Evolutionary conservation across 2,329 filamentous ascomycete species (phyloP).

Genomic region (Diaporthe velutina): DNA sequence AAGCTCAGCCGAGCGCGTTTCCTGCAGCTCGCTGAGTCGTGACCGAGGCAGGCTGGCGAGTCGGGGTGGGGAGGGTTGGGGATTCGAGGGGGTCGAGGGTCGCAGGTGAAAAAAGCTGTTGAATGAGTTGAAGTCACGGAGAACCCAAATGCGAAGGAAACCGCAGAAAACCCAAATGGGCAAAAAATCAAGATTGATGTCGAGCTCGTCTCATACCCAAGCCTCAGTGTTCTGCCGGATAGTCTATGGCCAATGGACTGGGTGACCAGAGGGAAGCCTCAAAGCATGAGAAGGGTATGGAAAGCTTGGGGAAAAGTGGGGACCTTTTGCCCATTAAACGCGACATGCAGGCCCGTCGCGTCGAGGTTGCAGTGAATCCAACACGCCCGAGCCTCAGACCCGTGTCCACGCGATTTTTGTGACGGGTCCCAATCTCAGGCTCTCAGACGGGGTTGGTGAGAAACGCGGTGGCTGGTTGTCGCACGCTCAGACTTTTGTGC

Average conservation of each 20-base stretch:
- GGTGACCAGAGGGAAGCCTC: conserved; percentile 22
- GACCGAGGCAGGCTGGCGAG: conserved; percentile 10
- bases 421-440: conserved; percentile 12
- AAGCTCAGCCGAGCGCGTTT: conserved; percentile 21
- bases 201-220: background rate
- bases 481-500: background rate
- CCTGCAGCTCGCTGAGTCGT: conserved; percentile 27
- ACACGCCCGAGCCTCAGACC: conserved; percentile 25
- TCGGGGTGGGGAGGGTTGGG: conserved; percentile 14
- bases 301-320: conserved; percentile 21
- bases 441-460: background rate
- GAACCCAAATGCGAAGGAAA: background rate
- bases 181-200: background rate
- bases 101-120: background rate
- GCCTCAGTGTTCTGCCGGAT: conserved; percentile 9
- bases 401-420: conserved; percentile 35
- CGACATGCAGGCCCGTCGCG: conserved; percentile 33
- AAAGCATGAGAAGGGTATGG: background rate
- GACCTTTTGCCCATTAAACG: conserved; percentile 36
- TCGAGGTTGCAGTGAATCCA: conserved; percentile 12
- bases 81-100: background rate
- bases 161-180: background rate
- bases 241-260: conserved; percentile 4
- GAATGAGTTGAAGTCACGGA: background rate
- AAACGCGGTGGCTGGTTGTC: conserved; percentile 5